These are phyloP conservation scores for Phaeosphaeriaceae sp. DNA, from an alignment of 2,329 filamentous ascomycete genomes.

Conservation along the genomic window DNA sequence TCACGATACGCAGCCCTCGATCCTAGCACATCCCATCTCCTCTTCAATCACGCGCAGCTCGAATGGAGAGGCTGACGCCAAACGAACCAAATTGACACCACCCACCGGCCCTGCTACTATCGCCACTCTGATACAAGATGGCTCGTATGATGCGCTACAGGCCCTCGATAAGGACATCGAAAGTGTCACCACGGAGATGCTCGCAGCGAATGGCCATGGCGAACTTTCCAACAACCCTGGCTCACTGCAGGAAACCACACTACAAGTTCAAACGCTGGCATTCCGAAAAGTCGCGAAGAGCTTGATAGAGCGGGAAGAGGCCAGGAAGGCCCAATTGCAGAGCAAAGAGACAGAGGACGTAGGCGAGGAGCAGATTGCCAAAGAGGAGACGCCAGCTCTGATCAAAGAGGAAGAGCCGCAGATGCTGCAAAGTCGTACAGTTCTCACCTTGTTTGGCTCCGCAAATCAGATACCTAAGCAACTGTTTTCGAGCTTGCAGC, in stretches of 20 bases:
- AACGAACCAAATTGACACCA: constrained; percentile 54
- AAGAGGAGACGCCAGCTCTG: constrained; percentile 17
- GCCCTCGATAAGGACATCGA: constrained; percentile 54
- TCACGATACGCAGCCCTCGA: constrained; percentile 55
- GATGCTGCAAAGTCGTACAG: constrained; percentile 57
- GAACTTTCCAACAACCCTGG: constrained; percentile 30
- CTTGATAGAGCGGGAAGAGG: constrained; percentile 39
- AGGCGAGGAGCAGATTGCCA: constrained; percentile 10
- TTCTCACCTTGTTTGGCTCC: constrained; percentile 79
- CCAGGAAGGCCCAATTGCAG: constrained; percentile 19
- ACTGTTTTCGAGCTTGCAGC: constrained; percentile 84
- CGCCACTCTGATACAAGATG: constrained; percentile 44
- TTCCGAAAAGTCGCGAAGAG: constrained; percentile 42
- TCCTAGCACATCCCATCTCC: constrained; percentile 50
- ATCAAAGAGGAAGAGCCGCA: constrained; percentile 37
- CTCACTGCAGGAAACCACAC: constrained; percentile 44
- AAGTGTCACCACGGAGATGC: constrained; percentile 48
- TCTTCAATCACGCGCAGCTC: constrained; percentile 35
- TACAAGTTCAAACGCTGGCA: constrained; percentile 41
- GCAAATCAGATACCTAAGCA: constrained; percentile 73
- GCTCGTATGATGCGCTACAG: constrained; percentile 51
- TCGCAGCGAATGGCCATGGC: constrained; percentile 39
- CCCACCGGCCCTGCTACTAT: constrained; percentile 43
- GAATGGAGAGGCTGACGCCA: constrained; percentile 52
- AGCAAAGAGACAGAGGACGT: constrained; percentile 10